Evolutionary conservation across 2,329 filamentous ascomycete species (phyloP).

Genomic region (Mycosphaerella sp.): DNA sequence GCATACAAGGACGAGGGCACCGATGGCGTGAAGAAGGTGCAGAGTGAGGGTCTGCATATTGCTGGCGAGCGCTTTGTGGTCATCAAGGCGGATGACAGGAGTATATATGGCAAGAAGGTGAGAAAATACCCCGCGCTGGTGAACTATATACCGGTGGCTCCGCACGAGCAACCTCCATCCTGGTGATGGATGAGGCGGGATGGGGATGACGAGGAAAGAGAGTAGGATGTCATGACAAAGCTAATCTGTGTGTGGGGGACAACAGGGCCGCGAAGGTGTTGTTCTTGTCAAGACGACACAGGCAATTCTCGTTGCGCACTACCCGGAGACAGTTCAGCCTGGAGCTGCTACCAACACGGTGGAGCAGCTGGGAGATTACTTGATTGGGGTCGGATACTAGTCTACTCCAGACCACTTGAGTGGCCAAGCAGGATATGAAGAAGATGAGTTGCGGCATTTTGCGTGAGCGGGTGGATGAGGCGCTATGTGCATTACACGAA

Average conservation of each 20-base stretch:
- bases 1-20: constrained; percentile 48
- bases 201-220: not conserved
- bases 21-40: constrained; percentile 57
- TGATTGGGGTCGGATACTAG: constrained; percentile 69
- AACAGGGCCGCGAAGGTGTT: constrained; percentile 70
- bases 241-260: not conserved
- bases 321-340: constrained; percentile 66
- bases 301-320: constrained; percentile 82
- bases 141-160: no score
- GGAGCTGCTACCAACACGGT: constrained; percentile 72
- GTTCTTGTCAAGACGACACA: constrained; percentile 80
- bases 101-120: constrained; percentile 77
- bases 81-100: constrained; percentile 67
- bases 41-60: constrained; percentile 67
- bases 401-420: not conserved
- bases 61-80: constrained; percentile 72
- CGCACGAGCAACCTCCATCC: not conserved
- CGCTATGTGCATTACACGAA: not conserved
- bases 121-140: not conserved
- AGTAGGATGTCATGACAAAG: not conserved
- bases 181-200: not conserved
- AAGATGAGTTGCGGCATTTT: not conserved
- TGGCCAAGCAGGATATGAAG: not conserved
- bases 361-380: constrained; percentile 80
- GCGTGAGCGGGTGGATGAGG: not conserved